Evolutionary conservation across 768 basidiomycete species (phyloP), one percentile per base, ranked within the genome.

Genomic region (Boletus reticuloceps): DNA sequence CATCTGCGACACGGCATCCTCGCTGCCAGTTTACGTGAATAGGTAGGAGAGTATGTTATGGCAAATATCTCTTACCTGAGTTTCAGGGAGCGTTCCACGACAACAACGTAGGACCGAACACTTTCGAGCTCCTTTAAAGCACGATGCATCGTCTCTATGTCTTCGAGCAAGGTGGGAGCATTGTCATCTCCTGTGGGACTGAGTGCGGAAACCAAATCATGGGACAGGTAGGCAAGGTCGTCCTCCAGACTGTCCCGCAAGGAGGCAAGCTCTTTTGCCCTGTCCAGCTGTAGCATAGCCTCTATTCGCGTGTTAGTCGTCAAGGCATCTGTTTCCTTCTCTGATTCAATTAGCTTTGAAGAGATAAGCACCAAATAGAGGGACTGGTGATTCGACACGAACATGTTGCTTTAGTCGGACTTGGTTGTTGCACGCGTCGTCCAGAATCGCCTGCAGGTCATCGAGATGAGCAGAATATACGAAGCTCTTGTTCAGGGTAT

Each of bases 141-240:
- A 44, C 84, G 77, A 64, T 95, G 91, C 59, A 95, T 71, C 0
- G 78, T 81, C 66, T 96, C 91, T 55, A 98, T 77, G 43, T 91
- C 88, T 69, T 94, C 89, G 11, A 96, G 75, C 6, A 98, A 72
- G 0, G 87, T 91, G 5, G 85, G 75, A 41, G 72, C 61, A n/a
- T 68, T 72, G 11, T 79, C 76, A 42, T 74, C 77, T 14, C 77
- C 79, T 12, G 76, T 74, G 25, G 63, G 69, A 44, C 61, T 60
- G 29, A 82, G 60, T 3, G 81, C 75, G 1, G 86, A 87, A 46
- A 83, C 75, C 40, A 96, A 75, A 49, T 87, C 82, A 48, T 77
- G 72, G 6, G 83, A 82, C 29, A 96, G 73, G 55, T 81, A 81
- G 13, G 84, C 75, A 12, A 95, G 76, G 67, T 94, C 88, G 64